A percentile compares a stretch with the other conserved stretches of the same genome.
phyloP scores from a whole-genome alignment of 805 yeast genomes.

The Lipomyces sp. region DNA sequence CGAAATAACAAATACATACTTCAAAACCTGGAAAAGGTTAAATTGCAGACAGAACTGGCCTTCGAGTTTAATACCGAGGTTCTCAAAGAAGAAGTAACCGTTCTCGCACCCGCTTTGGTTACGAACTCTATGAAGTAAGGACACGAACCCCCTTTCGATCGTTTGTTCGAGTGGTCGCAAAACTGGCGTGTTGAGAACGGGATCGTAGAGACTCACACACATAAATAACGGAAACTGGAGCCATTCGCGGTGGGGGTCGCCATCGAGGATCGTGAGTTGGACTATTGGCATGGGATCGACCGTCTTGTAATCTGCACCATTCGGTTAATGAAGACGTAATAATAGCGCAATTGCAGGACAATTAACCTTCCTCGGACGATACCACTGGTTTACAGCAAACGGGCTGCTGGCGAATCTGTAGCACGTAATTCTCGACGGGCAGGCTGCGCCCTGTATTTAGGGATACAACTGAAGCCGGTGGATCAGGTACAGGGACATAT shows the following conservation, averaged over 20 bases:
- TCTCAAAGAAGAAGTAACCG: constrained; percentile 38
- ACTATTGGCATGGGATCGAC: constrained; percentile 38
- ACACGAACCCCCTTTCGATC: constrained; percentile 37
- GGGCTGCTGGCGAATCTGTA: constrained; percentile 36
- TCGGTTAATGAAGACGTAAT: background rate
- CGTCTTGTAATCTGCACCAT: constrained; percentile 32
- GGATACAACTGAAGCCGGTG: constrained; percentile 8
- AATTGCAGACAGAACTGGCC: constrained; percentile 37
- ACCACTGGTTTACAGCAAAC: constrained; percentile 29
- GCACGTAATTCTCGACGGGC: constrained; percentile 23
- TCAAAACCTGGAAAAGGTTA: constrained; percentile 34
- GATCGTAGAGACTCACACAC: constrained; percentile 35
- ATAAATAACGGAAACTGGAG: constrained; percentile 37
- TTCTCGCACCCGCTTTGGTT: constrained; percentile 32
- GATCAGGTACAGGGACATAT: background rate
- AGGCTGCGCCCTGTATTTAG: constrained; percentile 25
- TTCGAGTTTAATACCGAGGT: constrained; percentile 33
- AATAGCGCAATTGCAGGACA: background rate
- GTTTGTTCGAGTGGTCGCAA: constrained; percentile 31
- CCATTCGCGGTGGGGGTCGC: constrained; percentile 30
- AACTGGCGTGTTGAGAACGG: constrained; percentile 23
- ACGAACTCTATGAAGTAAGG: no score
- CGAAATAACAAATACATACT: constrained; percentile 14
- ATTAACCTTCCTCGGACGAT: constrained; percentile 18
- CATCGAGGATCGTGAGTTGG: constrained; percentile 31